Base-by-base conservation (phyloP, 202 grass and related monocot genomes). In the Panicum virgatum region DNA sequence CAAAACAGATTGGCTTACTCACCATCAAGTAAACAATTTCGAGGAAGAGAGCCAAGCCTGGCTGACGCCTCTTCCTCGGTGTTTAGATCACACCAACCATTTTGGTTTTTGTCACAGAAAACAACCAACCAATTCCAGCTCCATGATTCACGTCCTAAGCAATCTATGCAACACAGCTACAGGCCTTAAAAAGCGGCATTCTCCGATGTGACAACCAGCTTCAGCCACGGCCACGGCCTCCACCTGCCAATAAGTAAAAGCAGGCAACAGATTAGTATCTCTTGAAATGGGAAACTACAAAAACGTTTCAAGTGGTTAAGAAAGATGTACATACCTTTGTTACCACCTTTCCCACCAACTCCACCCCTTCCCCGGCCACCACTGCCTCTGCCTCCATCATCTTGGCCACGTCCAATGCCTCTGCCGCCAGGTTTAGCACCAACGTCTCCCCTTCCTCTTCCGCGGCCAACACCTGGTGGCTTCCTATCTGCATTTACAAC, bases 401-500 rank as follows among this genome's bases (percentile, higher is more conserved):
- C 92, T 76, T 87, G 86, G 52, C 92, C 86, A 12, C 89, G 89
- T 1, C 92, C 92, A 0, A 94, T 91, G 7, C 92, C 89, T 85
- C 89, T 89, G 72, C 81, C 89, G 69, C 89, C 89, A 78, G 77
- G 84, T 47, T 88, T 66, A 61, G 83, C 11, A 18, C 92, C 79
- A 1, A 82, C 73, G 40, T 94, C 92, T 56, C 89, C 92, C 81
- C 89, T 94, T 56, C 89, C 86, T 85, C 92, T 87, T 83, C 92
- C 92, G 0, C 89, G 92, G 36, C 92, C 92, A 72, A 94, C 92
- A 73, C 92, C 92, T 1, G 92, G 92, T 29, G 92, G 92, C 73
- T 80, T 94, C 89, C 92, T 89, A 72, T 94, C 92, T 94, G 89
- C 69, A 87, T 27, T 53, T 43, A 77, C 47, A 87, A 23, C 25